Evolutionary conservation across 352 stramenopile species (phyloP).

Genomic region (Pythium dissimile): DNA sequence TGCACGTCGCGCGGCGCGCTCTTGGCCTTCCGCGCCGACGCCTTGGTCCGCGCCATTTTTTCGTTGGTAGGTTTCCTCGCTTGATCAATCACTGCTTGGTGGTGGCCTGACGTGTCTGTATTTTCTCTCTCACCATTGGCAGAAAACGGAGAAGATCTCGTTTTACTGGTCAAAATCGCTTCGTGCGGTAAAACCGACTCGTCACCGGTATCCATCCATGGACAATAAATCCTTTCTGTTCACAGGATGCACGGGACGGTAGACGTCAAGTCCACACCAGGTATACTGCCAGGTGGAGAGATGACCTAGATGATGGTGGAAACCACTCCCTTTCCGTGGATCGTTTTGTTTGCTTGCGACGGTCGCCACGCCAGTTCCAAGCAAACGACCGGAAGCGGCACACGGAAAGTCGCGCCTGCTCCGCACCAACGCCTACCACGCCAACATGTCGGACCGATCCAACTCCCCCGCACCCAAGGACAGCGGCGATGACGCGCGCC

Average conservation of each 20-base stretch:
- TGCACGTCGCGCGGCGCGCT: conserved; percentile 31
- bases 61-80: not conserved
- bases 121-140: conserved; percentile 4
- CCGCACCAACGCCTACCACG: not conserved
- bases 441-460: conserved; percentile 31
- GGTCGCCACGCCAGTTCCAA: conserved; percentile 20
- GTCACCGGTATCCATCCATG: conserved; percentile 5
- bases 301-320: conserved; percentile 14
- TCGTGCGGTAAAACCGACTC: conserved; percentile 3
- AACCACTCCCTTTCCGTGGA: conserved; percentile 6
- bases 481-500: conserved; percentile 15
- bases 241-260: too few relatives aligned
- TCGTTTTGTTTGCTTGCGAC: conserved; percentile 15
- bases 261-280: too few relatives aligned
- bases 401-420: not conserved
- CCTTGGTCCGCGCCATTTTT: conserved; percentile 52
- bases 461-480: conserved; percentile 23
- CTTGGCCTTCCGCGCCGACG: conserved; percentile 28
- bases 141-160: not conserved
- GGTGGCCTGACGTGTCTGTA: too few relatives aligned
- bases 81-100: too few relatives aligned
- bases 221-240: not conserved
- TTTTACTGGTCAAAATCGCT: conserved; percentile 3
- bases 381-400: conserved; percentile 13
- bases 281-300: conserved; percentile 10